These are phyloP conservation scores for Cercospora sojina DNA, from an alignment of 2,329 filamentous ascomycete species.

Conservation along the genomic window DNA sequence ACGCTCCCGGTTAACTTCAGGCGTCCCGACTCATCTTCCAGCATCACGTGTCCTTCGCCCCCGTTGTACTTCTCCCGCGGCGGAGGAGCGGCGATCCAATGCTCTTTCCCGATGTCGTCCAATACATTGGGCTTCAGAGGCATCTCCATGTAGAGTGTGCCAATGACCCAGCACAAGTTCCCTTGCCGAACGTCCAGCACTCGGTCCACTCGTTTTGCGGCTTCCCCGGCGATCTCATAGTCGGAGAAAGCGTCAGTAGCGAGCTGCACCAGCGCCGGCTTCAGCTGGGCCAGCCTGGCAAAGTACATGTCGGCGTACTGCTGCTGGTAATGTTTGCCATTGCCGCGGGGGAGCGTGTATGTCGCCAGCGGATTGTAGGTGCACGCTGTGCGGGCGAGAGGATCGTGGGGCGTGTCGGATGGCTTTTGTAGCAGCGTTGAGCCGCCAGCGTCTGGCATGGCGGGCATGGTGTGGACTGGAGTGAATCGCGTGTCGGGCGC, in stretches of 20 bases:
- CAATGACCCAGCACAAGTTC: slow-evolving; percentile 89
- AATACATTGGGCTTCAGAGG: slow-evolving; percentile 92
- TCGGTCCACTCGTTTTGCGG: slow-evolving; percentile 73
- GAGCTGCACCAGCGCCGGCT: slow-evolving; percentile 73
- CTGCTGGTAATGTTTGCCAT: slow-evolving; percentile 74
- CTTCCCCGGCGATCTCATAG: slow-evolving; percentile 72
- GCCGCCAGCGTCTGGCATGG: slow-evolving; percentile 22
- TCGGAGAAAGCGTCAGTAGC: slow-evolving; percentile 75
- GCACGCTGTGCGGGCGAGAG: slow-evolving; percentile 56
- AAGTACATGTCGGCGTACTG: slow-evolving; percentile 99
- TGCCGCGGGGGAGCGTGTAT: slow-evolving; percentile 67
- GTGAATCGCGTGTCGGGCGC: background rate
- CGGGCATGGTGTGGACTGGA: slow-evolving; percentile 23
- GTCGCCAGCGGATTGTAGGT: slow-evolving; percentile 72
- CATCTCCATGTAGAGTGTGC: slow-evolving; percentile 98
- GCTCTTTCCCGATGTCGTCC: slow-evolving; percentile 92
- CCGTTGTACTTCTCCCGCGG: slow-evolving; percentile 60
- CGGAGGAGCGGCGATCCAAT: slow-evolving; percentile 83
- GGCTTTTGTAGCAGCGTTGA: slow-evolving; percentile 28
- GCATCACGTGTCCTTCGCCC: slow-evolving; percentile 54
- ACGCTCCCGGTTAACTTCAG: slow-evolving; percentile 72
- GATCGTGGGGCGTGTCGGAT: slow-evolving; percentile 40
- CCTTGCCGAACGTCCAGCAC: slow-evolving; percentile 95
- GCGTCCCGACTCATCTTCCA: slow-evolving; percentile 94
- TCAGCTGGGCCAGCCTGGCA: slow-evolving; percentile 80